Conservation (phyloP, 139 green algal genomes). For the Micractinium conductrix region DNA sequence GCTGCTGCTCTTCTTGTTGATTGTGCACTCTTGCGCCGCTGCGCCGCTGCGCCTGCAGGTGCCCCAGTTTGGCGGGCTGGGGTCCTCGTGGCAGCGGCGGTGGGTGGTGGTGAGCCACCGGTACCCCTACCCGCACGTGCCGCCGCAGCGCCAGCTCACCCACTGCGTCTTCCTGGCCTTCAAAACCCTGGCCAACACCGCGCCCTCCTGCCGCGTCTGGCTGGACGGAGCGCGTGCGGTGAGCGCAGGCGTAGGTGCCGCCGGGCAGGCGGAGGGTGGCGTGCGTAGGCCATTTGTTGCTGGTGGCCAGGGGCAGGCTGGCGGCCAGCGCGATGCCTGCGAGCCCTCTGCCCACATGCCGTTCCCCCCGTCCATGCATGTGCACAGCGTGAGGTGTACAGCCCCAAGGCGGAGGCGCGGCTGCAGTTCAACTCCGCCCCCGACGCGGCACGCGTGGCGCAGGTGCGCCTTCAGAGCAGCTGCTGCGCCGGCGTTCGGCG, state of each 20-base stretch:
- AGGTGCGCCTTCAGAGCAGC: too few species aligned
- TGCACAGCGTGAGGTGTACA: slow-evolving; percentile 31
- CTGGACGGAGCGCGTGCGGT: slow-evolving; percentile 40
- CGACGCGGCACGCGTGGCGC: slow-evolving; percentile 7
- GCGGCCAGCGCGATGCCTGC: background rate
- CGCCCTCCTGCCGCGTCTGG: slow-evolving; percentile 37
- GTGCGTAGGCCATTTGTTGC: background rate
- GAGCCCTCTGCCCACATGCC: background rate
- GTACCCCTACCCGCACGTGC: slow-evolving; percentile 24
- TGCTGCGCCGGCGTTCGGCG: too few species aligned
- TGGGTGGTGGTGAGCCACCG: slow-evolving; percentile 44
- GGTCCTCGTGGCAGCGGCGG: slow-evolving; percentile 35
- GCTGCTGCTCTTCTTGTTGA: too few species aligned
- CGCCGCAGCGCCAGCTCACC: slow-evolving; percentile 2
- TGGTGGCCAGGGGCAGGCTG: background rate
- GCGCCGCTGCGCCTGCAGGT: slow-evolving; percentile 49
- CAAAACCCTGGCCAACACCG: slow-evolving; percentile 11
- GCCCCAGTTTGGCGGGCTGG: slow-evolving; percentile 25
- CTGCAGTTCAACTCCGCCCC: background rate
- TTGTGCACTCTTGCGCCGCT: too few species aligned
- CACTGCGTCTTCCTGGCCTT: slow-evolving; percentile 37
- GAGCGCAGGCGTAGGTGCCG: background rate
- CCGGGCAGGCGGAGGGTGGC: background rate
- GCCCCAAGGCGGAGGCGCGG: slow-evolving; percentile 25
- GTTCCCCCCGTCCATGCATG: background rate